These are phyloP conservation scores for Naematelia aurantialba DNA, from an alignment of 768 basidiomycete species.

Conservation along the genomic window DNA sequence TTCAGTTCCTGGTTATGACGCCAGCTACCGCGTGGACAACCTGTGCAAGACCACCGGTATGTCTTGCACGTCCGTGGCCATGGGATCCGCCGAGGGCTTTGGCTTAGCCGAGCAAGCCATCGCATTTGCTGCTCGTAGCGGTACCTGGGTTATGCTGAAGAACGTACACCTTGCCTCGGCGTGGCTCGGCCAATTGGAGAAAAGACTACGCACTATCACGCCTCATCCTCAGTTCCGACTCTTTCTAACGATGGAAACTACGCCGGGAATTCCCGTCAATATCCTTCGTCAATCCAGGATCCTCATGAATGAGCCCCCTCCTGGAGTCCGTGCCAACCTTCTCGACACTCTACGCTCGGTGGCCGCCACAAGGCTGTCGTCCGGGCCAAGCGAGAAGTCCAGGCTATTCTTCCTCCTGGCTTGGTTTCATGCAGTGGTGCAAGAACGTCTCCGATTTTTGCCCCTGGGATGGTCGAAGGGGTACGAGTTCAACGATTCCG, in stretches of 20 bases:
- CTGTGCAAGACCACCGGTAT: constrained; percentile 58
- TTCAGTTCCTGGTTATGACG: constrained; percentile 94
- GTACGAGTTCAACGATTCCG: constrained; percentile 99
- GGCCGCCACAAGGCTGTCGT: constrained; percentile 61
- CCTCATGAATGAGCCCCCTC: constrained; percentile 98
- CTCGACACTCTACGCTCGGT: constrained; percentile 81
- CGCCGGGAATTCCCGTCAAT: constrained; percentile 89
- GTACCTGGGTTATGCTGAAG: constrained; percentile 93
- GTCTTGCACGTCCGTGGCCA: constrained; percentile 84
- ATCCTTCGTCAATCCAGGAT: constrained; percentile 92
- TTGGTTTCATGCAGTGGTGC: constrained; percentile 98
- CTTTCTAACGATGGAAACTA: constrained; percentile 97
- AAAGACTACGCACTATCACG: constrained; percentile 86
- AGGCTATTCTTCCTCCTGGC: constrained; percentile 92
- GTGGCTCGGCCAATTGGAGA: constrained; percentile 94
- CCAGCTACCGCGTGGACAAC: constrained; percentile 70
- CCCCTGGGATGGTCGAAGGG: constrained; percentile 95
- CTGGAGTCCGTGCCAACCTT: constrained; percentile 93
- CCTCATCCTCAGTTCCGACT: constrained; percentile 89
- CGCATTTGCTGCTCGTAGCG: constrained; percentile 82
- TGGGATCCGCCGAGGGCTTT: constrained; percentile 99
- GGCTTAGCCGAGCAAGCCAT: constrained; percentile 94
- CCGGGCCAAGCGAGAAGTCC: constrained; percentile 88
- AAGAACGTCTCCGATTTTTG: constrained; percentile 91
- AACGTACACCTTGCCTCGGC: constrained; percentile 93